Evolutionary conservation across 2,329 filamentous ascomycete species (phyloP).

Genomic region (Fusarium algeriense): DNA sequence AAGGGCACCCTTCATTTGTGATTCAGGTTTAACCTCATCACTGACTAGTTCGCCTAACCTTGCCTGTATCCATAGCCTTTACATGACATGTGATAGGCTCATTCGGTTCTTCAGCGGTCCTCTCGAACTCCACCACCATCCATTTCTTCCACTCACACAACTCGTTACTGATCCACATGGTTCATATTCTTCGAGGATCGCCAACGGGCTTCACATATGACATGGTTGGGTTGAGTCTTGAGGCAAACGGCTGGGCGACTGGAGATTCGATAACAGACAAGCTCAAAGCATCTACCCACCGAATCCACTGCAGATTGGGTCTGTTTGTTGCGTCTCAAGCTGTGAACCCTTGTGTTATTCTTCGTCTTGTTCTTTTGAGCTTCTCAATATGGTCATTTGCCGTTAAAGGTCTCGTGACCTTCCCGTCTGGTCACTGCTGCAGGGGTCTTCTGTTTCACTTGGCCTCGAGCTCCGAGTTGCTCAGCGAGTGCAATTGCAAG

Average conservation of each 20-base stretch:
- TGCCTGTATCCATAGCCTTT: not conserved
- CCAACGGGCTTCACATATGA: slow-evolving; percentile 32
- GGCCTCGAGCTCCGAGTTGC: slow-evolving; percentile 14
- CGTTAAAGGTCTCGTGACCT: slow-evolving; percentile 35
- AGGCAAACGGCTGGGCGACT: not conserved
- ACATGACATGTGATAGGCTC: slow-evolving; percentile 18
- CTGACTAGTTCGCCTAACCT: slow-evolving; percentile 28
- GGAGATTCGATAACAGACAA: slow-evolving; percentile 30
- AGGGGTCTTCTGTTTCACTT: slow-evolving; percentile 27
- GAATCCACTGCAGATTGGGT: slow-evolving; percentile 21
- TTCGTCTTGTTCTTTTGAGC: slow-evolving; percentile 27
- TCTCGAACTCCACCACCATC: slow-evolving; percentile 12
- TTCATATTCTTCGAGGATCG: slow-evolving; percentile 20
- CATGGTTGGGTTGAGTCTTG: slow-evolving; percentile 3
- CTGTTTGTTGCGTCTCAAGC: slow-evolving; percentile 16
- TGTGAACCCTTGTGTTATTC: slow-evolving; percentile 11
- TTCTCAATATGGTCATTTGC: slow-evolving; percentile 21
- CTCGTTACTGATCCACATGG: slow-evolving; percentile 27
- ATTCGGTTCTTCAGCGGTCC: not conserved
- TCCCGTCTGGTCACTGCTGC: slow-evolving; percentile 27
- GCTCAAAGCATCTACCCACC: slow-evolving; percentile 24
- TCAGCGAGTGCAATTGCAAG: slow-evolving; percentile 30
- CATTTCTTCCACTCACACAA: slow-evolving; percentile 11
- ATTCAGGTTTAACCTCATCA: slow-evolving; percentile 17
- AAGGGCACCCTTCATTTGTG: slow-evolving; percentile 5